Evolutionary conservation across 495 filamentous ascomycete species (phyloP), one percentile per base, ranked within the genome.

Genomic region (Hypoxylon lienhwacheense): DNA sequence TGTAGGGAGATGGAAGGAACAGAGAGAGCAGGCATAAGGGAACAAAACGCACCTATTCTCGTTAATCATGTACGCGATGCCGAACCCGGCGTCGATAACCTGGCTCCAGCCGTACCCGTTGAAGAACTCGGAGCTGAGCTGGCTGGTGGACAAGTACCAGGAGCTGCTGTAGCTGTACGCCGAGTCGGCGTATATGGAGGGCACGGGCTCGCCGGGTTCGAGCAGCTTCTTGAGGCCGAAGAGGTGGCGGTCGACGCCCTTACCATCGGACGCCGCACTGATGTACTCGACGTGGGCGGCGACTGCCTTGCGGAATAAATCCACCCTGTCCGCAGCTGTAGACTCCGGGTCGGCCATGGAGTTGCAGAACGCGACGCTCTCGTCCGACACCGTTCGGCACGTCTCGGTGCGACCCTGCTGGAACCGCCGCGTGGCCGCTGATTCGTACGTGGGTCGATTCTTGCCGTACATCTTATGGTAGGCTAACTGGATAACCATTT

Each of bases 51-150:
- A 80, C 78, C 73, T 81, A 71, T 95, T 95, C 80, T 99, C 93
- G 66, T 99, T 99, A 65, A 99, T 97, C 95, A 99, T 99, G 64
- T 99, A 99, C 8, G 95, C 95, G 70, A 99, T 95, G 15, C 95
- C 93, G 70, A 89, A 99, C 11, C 93, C 93, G 28, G 85, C 89
- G 67, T 97, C 92, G 49, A 97, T 87, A 14, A 99, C 95, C 80
- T 99, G 92, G 66, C 89, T 95, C 95, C 95, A 99, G 22, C 95
- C 95, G 75, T 99, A 99, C 11, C 95, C 95, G 68, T 99, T 97
- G 78, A 97, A 99, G 77, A 84, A 95, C 79, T 99, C 95, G 20
- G 85, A 90, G 74, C 86, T 91, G 67, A 99, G 73, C 80, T 99
- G 95, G 61, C 81, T 86, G 25, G 85, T 90, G 21, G 85, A 90